Evolutionary conservation across 208 protist species (phyloP).

Genomic region (Acanthamoeba sp.): DNA sequence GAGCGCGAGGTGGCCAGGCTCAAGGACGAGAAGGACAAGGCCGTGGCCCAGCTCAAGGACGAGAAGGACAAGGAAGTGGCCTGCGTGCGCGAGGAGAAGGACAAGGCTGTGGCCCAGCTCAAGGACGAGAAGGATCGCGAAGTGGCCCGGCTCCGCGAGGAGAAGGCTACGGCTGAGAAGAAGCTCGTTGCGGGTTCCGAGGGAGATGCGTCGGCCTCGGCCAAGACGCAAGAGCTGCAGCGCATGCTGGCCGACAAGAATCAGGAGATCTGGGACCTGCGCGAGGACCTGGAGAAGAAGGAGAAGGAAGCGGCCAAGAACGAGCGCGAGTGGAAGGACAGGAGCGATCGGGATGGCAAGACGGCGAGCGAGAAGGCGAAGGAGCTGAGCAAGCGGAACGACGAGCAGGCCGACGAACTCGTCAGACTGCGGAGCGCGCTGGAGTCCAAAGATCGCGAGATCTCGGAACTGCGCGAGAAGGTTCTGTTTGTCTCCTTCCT

Average conservation of each 20-base stretch:
- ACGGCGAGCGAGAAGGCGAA: neutral
- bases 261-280: slow-evolving; percentile 34
- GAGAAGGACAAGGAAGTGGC: neutral
- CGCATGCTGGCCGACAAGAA: slow-evolving; percentile 52
- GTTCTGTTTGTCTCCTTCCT: neutral
- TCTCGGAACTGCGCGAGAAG: slow-evolving; percentile 30
- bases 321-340: neutral
- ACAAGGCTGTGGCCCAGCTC: neutral
- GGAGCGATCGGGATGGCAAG: neutral
- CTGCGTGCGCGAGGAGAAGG: neutral
- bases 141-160: neutral
- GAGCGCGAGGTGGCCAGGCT: slow-evolving; percentile 6
- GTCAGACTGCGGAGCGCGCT: neutral
- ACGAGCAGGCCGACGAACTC: neutral
- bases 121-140: neutral
- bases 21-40: neutral
- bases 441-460: slow-evolving; percentile 40
- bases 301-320: neutral
- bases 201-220: neutral
- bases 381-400: neutral
- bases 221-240: neutral
- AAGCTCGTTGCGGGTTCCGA: neutral
- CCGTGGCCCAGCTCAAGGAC: neutral
- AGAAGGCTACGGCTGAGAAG: slow-evolving; percentile 8
- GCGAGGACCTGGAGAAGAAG: neutral